A percentile compares a stretch with the other conserved stretches of the same genome.
phyloP scores from a whole-genome alignment of 495 filamentous ascomycete genomes.

The Venustampulla echinocandica region DNA sequence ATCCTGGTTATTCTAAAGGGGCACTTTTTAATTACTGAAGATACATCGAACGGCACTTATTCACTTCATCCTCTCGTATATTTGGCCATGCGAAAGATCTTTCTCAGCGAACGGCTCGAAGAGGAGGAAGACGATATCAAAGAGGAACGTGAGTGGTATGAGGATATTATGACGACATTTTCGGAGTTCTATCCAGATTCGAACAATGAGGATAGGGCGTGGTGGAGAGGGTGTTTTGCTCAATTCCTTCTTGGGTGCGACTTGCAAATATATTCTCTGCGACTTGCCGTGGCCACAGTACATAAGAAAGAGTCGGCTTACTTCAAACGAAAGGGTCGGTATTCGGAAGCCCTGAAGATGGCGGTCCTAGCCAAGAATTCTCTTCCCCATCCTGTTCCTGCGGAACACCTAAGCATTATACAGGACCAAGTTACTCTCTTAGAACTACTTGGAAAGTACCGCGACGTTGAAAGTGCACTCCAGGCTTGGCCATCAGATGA shows the following conservation, averaged over 20 bases:
- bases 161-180: slow-evolving; percentile 4
- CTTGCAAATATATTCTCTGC: slow-evolving; percentile 2
- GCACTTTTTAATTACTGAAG: slow-evolving; percentile 8
- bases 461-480: slow-evolving; percentile 3
- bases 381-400: slow-evolving; percentile 6
- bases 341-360: slow-evolving; percentile 8
- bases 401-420: neutral
- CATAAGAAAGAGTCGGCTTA: slow-evolving; percentile 8
- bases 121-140: neutral
- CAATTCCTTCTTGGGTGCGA: slow-evolving; percentile 5
- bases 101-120: neutral
- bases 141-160: slow-evolving; percentile 10
- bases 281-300: slow-evolving; percentile 5
- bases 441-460: slow-evolving; percentile 6
- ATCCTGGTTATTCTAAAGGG: slow-evolving; percentile 3
- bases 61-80: slow-evolving; percentile 11
- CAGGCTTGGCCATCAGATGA: neutral
- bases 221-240: slow-evolving; percentile 11
- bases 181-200: slow-evolving; percentile 9
- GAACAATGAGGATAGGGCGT: slow-evolving; percentile 3
- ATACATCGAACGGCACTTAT: neutral
- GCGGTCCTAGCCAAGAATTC: neutral
- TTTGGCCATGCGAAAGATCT: slow-evolving; percentile 3
- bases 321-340: slow-evolving; percentile 7
- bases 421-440: slow-evolving; percentile 5